A percentile compares a stretch with the other conserved stretches of the same genome.
Evolutionary conservation across 1,284 basidiomycete genomes (phyloP).

Genomic region (Moniliophthora roreri): DNA sequence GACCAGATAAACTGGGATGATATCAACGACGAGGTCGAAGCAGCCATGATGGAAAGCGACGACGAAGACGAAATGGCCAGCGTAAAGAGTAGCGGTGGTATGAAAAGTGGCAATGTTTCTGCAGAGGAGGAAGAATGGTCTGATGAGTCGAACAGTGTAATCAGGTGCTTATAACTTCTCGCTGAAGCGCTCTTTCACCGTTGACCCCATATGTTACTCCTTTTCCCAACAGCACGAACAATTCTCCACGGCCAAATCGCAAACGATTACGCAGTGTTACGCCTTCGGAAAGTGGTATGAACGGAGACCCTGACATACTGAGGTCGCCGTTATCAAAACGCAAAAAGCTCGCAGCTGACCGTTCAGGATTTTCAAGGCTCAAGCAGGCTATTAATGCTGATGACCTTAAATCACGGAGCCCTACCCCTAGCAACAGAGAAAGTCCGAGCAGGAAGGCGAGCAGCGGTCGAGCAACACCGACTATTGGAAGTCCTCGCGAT

Average conservation of each 20-base stretch:
- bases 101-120: conserved; percentile 40
- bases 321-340: conserved; percentile 76
- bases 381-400: conserved; percentile 66
- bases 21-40: conserved; percentile 86
- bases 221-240: conserved; percentile 34
- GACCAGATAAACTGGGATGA: conserved; percentile 73
- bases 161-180: conserved; percentile 36
- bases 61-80: conserved; percentile 35
- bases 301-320: conserved; percentile 33
- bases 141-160: conserved; percentile 44
- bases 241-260: conserved; percentile 51
- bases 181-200: background rate
- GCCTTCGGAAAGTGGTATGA: conserved; percentile 53
- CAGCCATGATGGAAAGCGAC: conserved; percentile 79
- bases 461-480: conserved; percentile 5
- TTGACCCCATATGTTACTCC: conserved; percentile 1
- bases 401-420: conserved; percentile 40
- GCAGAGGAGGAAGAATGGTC: conserved; percentile 55
- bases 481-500: conserved; percentile 23
- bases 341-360: conserved; percentile 65
- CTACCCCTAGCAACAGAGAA: conserved; percentile 20
- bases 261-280: conserved; percentile 73
- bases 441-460: conserved; percentile 23
- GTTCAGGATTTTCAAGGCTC: conserved; percentile 61
- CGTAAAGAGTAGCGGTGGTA: conserved; percentile 27